Evolutionary conservation across 2,329 filamentous ascomycete genomes (phyloP).

Genomic region (Sphaerulina musiva): DNA sequence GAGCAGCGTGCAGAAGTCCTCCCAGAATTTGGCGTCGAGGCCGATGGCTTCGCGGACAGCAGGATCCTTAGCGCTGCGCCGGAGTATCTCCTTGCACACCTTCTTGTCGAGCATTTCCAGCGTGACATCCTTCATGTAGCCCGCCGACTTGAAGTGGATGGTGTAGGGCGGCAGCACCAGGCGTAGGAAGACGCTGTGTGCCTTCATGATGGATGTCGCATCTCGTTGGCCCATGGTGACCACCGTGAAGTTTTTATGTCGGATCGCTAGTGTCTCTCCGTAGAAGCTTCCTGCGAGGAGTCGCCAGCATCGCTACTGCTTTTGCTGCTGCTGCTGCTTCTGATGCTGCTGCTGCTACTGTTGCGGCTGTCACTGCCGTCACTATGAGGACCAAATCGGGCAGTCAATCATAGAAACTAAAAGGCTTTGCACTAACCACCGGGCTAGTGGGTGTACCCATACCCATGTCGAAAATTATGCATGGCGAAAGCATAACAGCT

Average conservation of each 20-base stretch:
- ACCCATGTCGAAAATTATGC: too few relatives aligned
- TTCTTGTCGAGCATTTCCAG: conserved; percentile 50
- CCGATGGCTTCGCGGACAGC: conserved; percentile 51
- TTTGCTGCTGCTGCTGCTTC: not conserved
- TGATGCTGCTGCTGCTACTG: not conserved
- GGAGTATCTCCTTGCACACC: conserved; percentile 54
- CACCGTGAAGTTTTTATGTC: not conserved
- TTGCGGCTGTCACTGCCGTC: not conserved
- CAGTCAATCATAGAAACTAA: too few relatives aligned
- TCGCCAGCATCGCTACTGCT: not conserved
- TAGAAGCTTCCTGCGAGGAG: not conserved
- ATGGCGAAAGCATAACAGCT: too few relatives aligned
- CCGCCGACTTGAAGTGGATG: conserved; percentile 55
- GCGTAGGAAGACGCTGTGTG: conserved; percentile 41
- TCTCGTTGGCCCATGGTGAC: not conserved
- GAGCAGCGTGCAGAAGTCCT: conserved; percentile 52
- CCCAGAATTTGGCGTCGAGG: conserved; percentile 52
- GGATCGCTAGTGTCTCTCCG: not conserved
- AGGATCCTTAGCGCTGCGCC: conserved; percentile 51
- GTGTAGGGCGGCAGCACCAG: conserved; percentile 44
- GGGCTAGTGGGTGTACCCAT: too few relatives aligned
- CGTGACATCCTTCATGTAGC: conserved; percentile 54
- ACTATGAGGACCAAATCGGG: too few relatives aligned
- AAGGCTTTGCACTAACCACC: too few relatives aligned
- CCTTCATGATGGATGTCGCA: conserved; percentile 18